Base-by-base conservation (phyloP, 2,329 filamentous ascomycete species). In the Fusarium incarnatum region DNA sequence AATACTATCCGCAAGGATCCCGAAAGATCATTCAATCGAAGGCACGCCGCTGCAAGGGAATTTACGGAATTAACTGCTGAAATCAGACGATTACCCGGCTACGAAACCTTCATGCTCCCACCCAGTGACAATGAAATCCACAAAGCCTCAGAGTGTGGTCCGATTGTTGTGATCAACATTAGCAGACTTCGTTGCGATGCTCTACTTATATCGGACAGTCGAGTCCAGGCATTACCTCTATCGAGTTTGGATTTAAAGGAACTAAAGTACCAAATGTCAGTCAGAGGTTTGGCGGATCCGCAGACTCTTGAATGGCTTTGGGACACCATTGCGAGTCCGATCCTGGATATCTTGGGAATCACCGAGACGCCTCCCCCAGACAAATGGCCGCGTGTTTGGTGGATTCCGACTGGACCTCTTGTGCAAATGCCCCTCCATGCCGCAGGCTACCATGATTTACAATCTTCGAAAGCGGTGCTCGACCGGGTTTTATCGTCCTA, bases 341-440 rank as follows among this genome's bases (percentile, higher is more conserved):
- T 58, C 4, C 23, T 58, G 3, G 28, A 11, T 8, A 15, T 4
- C 1, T 27, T 58, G 12, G 47, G 47, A 2, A 22, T 54, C 18
- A 15, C 13, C 9, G 5, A n/a, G 0, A 1, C 9, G 2, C 55
- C 34, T 1, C 1, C 1, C 1, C 0, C 2, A 3, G 11, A 27
- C 0, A 7, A 15, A 15, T 34, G 25, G 55, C 56, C 37, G 0
- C 47, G 18, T 22, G 11, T 58, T 3, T 58, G 47, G 47, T 58
- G 56, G 47, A 27, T 54, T 13, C 56, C 47, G 1, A 58, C 56
- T 0, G 56, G 56, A 1, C 56, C 47, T 27, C n/a, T 58, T 0
- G 34, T 58, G 11, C 47, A 58, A 22, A 45, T 58, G 10, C 56
- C 56, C 0, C 56, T 58, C 0, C 56, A 58, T n/a, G 56, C 47